These are phyloP conservation scores for Xylariaceae sp. DNA, from an alignment of 2,329 filamentous ascomycete species.

Conservation along the genomic window DNA sequence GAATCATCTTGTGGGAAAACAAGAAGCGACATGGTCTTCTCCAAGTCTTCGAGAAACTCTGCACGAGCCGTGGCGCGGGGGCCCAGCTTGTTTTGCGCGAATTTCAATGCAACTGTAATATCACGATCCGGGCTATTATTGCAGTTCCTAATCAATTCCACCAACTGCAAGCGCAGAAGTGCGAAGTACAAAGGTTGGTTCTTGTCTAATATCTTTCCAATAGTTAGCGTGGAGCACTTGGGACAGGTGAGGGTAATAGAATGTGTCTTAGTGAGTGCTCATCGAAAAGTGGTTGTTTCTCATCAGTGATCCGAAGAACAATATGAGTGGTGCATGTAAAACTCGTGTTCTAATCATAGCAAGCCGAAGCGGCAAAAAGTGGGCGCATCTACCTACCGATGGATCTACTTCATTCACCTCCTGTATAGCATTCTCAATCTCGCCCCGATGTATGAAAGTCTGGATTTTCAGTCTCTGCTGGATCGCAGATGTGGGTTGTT, in stretches of 20 bases:
- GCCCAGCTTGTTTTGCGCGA: constrained; percentile 85
- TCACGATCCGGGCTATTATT: constrained; percentile 70
- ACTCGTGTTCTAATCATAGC: constrained; percentile 88
- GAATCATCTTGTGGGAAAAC: constrained; percentile 82
- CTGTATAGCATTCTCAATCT: constrained; percentile 85
- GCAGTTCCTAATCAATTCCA: constrained; percentile 87
- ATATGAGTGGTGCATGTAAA: constrained; percentile 99
- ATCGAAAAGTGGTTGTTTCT: constrained; percentile 79
- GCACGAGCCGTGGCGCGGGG: constrained; percentile 83
- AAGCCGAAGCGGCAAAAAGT: constrained; percentile 35
- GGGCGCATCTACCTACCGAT: constrained; percentile 76
- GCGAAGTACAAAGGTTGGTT: constrained; percentile 87
- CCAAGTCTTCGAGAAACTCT: constrained; percentile 83
- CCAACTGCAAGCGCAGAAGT: constrained; percentile 85
- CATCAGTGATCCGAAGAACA: constrained; percentile 84
- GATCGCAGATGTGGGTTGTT: constrained; percentile 75
- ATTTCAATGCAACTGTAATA: constrained; percentile 79
- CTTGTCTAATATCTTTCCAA: constrained; percentile 78
- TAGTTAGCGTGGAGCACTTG: constrained; percentile 26
- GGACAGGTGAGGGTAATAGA: not conserved
- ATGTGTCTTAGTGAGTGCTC: constrained; percentile 53
- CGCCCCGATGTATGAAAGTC: constrained; percentile 81
- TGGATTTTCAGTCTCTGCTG: constrained; percentile 81
- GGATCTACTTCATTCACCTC: constrained; percentile 88
- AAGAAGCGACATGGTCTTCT: constrained; percentile 90